phyloP scores from a whole-genome alignment of 1,284 basidiomycete genomes.

The Phellopilus nigrolimitatus region DNA sequence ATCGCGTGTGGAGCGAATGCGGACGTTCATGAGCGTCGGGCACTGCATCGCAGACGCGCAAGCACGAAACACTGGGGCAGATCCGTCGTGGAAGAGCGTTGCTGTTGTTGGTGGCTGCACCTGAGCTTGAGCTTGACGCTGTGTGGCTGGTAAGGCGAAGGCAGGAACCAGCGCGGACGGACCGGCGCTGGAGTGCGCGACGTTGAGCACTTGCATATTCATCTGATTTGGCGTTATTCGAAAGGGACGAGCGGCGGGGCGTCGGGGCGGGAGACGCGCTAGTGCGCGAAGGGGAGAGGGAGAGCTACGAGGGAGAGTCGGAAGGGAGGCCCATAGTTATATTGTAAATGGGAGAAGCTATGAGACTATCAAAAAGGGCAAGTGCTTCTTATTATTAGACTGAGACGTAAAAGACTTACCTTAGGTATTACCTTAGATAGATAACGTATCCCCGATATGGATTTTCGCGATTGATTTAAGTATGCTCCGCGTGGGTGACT shows the following conservation, averaged over 20 bases:
- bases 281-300: no score
- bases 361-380: no score
- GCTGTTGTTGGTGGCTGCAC: not conserved
- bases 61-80: slow-evolving; percentile 22
- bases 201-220: not conserved
- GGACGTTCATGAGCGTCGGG: slow-evolving; percentile 67
- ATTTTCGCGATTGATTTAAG: no score
- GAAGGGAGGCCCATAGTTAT: no score
- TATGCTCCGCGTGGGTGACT: no score
- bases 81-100: slow-evolving; percentile 14
- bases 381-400: no score
- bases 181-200: not conserved
- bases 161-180: not conserved
- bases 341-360: no score
- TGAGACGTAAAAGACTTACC: no score
- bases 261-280: no score
- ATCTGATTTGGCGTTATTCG: not conserved
- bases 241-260: not conserved
- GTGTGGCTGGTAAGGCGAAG: not conserved
- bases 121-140: not conserved
- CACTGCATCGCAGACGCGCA: slow-evolving; percentile 46
- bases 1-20: slow-evolving; percentile 72
- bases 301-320: no score
- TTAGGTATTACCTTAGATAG: no score
- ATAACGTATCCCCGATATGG: no score